A percentile compares a stretch with the other conserved stretches of the same genome.
Conservation (phyloP, 2,329 filamentous ascomycete genomes). For the Aureobasidium uvarum region DNA sequence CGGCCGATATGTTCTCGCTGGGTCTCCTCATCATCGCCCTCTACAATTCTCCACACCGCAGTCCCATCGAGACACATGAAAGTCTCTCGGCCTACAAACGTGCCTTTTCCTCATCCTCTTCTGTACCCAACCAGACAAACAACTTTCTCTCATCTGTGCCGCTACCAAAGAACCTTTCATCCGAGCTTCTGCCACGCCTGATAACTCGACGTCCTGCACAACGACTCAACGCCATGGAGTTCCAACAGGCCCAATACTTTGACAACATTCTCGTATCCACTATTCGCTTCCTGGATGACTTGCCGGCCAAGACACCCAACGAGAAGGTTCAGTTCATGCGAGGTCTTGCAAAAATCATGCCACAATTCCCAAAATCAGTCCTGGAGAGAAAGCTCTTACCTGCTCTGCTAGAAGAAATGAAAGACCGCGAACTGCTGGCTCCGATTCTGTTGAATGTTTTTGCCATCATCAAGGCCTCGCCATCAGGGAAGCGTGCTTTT, state of each 20-base stretch:
- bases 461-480: constrained; percentile 77
- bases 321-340: constrained; percentile 93
- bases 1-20: constrained; percentile 91
- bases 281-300: constrained; percentile 86
- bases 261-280: constrained; percentile 96
- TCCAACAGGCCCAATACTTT: constrained; percentile 94
- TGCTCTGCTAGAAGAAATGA: constrained; percentile 85
- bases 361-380: constrained; percentile 89
- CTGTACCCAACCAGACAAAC: constrained; percentile 75
- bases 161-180: constrained; percentile 73
- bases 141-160: constrained; percentile 78
- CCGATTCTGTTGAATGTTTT: constrained; percentile 89
- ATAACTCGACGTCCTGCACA: constrained; percentile 86
- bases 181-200: constrained; percentile 75
- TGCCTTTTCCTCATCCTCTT: constrained; percentile 73
- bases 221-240: constrained; percentile 81
- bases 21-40: constrained; percentile 84
- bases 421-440: constrained; percentile 82
- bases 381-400: constrained; percentile 93
- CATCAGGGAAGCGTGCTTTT: constrained; percentile 74
- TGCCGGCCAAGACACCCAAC: constrained; percentile 85
- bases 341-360: constrained; percentile 79
- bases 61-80: constrained; percentile 77
- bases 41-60: constrained; percentile 91
- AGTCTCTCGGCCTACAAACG: constrained; percentile 84